Percentiles rank a stretch among this genome's conserved stretches.
These are phyloP conservation scores for Fusarium beomiforme DNA, from an alignment of 2,329 filamentous ascomycete species.

Conservation along the genomic window DNA sequence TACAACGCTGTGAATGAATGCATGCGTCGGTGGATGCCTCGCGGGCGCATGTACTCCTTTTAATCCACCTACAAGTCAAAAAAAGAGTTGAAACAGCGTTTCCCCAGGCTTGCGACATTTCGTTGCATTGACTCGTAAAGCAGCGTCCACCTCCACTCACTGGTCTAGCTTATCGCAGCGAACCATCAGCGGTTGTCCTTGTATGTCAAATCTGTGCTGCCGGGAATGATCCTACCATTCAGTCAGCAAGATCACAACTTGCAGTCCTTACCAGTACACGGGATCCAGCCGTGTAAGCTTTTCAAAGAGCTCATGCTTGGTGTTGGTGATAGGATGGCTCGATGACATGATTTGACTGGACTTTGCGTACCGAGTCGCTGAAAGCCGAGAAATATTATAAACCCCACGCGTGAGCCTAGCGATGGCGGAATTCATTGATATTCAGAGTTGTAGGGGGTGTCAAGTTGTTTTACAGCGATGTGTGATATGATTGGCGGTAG, in stretches of 20 bases:
- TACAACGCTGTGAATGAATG: not conserved
- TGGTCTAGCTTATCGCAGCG: not conserved
- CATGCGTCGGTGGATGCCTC: constrained; percentile 27
- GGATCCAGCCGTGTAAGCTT: not conserved
- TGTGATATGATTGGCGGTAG: constrained; percentile 40
- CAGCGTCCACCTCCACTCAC: not conserved
- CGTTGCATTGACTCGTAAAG: not conserved
- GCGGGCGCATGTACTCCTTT: not conserved
- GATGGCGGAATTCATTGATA: constrained; percentile 18
- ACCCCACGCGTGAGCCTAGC: not conserved
- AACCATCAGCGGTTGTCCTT: not conserved
- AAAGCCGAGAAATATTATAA: not conserved
- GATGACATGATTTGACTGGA: not conserved
- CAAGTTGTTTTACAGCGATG: constrained; percentile 47
- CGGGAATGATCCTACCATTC: constrained; percentile 8
- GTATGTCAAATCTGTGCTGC: not conserved
- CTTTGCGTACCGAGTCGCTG: not conserved
- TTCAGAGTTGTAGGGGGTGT: constrained; percentile 39
- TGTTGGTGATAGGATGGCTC: not conserved
- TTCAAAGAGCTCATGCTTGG: not conserved
- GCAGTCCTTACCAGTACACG: constrained; percentile 28
- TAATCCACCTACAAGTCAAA: not conserved
- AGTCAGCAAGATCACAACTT: constrained; percentile 29
- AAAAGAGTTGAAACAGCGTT: not conserved
- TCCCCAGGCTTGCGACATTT: not conserved